A percentile compares a stretch with the other conserved stretches of the same genome.
These are phyloP conservation scores for Starmerella vaccinii DNA, from an alignment of 805 yeast genomes.

Conservation along the genomic window DNA sequence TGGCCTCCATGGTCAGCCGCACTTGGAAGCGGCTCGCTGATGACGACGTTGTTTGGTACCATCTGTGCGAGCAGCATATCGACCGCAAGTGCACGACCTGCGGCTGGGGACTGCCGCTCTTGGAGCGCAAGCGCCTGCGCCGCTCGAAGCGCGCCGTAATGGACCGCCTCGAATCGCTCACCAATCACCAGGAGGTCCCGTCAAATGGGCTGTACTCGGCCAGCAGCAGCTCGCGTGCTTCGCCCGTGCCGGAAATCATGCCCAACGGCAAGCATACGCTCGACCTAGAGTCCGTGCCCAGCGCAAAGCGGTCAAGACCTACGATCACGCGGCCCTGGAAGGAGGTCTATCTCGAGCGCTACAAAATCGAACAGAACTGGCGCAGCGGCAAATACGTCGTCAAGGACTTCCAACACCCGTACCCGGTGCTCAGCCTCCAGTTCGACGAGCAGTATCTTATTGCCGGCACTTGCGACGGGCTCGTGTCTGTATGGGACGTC, in stretches of 20 bases:
- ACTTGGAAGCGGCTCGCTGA: constrained; percentile 86
- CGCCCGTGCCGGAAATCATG: not conserved
- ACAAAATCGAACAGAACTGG: constrained; percentile 89
- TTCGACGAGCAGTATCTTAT: constrained; percentile 69
- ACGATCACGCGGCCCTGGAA: constrained; percentile 76
- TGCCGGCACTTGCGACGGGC: constrained; percentile 87
- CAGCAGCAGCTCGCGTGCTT: not conserved
- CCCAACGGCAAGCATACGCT: not conserved
- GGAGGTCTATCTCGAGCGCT: constrained; percentile 83
- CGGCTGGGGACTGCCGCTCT: constrained; percentile 96
- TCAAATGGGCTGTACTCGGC: not conserved
- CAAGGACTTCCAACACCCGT: constrained; percentile 51
- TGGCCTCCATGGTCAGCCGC: constrained; percentile 83
- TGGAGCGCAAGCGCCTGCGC: constrained; percentile 57
- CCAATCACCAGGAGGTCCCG: not conserved
- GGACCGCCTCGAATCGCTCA: constrained; percentile 23
- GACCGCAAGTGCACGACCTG: constrained; percentile 96
- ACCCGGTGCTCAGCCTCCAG: constrained; percentile 63
- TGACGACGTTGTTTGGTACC: constrained; percentile 95
- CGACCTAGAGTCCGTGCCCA: not conserved
- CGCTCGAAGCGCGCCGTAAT: constrained; percentile 29
- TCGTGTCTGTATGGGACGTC: constrained; percentile 88
- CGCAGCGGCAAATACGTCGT: constrained; percentile 63
- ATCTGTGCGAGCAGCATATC: constrained; percentile 96
- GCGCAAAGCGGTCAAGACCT: not conserved